Base-by-base conservation (phyloP, 257 asterid species). In the Nicotiana attenuata region DNA sequence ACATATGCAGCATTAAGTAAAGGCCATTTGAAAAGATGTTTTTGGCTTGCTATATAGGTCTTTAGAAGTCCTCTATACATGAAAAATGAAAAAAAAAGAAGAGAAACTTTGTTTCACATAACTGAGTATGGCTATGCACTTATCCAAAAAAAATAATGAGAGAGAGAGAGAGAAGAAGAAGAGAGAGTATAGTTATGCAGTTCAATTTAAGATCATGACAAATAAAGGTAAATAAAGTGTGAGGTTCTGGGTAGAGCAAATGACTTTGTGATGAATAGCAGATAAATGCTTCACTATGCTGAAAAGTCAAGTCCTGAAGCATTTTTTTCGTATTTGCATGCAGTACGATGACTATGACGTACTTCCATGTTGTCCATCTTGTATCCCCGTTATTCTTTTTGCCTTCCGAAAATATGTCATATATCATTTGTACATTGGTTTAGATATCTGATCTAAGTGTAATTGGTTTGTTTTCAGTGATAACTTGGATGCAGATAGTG, bases 401-500 rank as follows among this genome's bases (percentile, higher is more conserved):
- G 24, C 24, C 26, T 26, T 50, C 28, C 17, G 63, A 75, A 4
- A 50, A 26, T 50, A 24, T 75, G 26, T 75, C 16, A 8, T 26
- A 75, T 52, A 75, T 52, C 4, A 20, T 75, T 75, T 50, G 80
- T 26, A 59, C 80, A 15, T 75, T 64, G 41, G 38, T 24, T 31
- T 65, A 45, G 35, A 80, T 63, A 80, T 57, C 76, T 76, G 31
- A 63, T 64, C 68, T 83, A 35, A 68, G 65, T 52, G 24, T 82
- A 31, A 45, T 77, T 83, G 33, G 67, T 64, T 83, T 86, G 82
- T 77, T 83, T 88, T 84, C 90, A 96, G 99, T 87, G 97, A 92
- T 89, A 88, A 84, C 84, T 28, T 88, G 84, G 98, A 96, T 84
- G 85, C 91, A 75, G 89, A 86, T 87, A 88, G 92, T 84, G 83